These are phyloP conservation scores for Calonectria fujianensis DNA, from an alignment of 2,329 filamentous ascomycete genomes.

Conservation along the genomic window DNA sequence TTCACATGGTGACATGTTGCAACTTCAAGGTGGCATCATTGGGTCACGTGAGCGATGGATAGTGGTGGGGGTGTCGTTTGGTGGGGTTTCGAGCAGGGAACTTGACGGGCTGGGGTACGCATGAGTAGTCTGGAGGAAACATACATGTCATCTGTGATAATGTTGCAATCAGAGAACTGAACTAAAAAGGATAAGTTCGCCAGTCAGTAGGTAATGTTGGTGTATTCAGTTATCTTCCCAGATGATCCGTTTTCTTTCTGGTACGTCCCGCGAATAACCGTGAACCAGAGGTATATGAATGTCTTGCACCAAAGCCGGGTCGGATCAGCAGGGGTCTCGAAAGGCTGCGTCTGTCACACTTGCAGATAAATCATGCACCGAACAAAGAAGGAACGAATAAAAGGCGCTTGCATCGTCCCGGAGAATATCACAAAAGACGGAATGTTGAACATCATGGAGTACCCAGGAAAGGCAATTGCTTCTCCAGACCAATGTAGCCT, in stretches of 20 bases:
- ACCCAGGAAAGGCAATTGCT: constrained; percentile 9
- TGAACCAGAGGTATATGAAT: neutral
- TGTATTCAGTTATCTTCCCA: neutral
- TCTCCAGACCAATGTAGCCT: constrained; percentile 15
- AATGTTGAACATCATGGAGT: neutral
- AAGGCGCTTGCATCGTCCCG: neutral
- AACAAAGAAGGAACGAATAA: neutral
- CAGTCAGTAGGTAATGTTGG: neutral
- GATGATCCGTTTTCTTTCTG: neutral
- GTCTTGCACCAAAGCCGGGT: neutral
- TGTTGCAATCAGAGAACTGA: neutral
- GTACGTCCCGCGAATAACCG: neutral
- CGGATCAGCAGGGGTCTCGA: neutral
- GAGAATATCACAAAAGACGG: neutral
- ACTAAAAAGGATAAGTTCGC: neutral
- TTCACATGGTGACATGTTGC: constrained; percentile 26
- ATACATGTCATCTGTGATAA: neutral
- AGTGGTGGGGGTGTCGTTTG: neutral
- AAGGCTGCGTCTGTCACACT: neutral
- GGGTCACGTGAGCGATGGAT: constrained; percentile 30
- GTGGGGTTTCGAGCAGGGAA: constrained; percentile 5
- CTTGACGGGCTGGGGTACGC: neutral
- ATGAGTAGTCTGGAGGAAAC: neutral
- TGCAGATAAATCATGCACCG: neutral
- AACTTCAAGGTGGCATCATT: constrained; percentile 40